Evolutionary conservation across 495 filamentous ascomycete genomes (phyloP).

Genomic region (Xylaria cubensis): DNA sequence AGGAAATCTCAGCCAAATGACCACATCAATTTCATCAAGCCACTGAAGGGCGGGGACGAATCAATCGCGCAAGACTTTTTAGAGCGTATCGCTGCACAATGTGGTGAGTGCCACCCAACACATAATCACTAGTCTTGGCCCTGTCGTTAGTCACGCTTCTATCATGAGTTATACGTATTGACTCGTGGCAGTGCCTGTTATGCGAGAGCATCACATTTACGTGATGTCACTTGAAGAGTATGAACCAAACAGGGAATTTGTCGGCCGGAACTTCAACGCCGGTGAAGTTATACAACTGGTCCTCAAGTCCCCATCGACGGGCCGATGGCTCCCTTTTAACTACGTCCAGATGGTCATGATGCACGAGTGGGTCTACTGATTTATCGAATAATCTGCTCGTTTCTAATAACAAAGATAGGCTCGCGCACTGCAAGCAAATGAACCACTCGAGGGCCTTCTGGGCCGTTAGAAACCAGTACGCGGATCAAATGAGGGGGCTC

Average conservation of each 20-base stretch:
- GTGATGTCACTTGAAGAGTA: slow-evolving; percentile 81
- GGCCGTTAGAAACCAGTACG: slow-evolving; percentile 71
- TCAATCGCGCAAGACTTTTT: slow-evolving; percentile 71
- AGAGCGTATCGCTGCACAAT: slow-evolving; percentile 78
- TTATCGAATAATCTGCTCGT: neutral
- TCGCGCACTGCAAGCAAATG: slow-evolving; percentile 86
- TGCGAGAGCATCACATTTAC: slow-evolving; percentile 69
- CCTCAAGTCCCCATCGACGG: slow-evolving; percentile 63
- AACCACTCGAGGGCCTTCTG: slow-evolving; percentile 78
- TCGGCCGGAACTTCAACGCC: slow-evolving; percentile 82
- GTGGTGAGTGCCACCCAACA: slow-evolving; percentile 47
- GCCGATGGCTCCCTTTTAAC: slow-evolving; percentile 74
- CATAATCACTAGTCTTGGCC: neutral
- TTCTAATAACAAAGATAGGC: slow-evolving; percentile 42
- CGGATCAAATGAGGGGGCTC: slow-evolving; percentile 65
- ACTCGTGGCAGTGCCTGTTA: slow-evolving; percentile 62
- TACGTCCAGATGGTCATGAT: slow-evolving; percentile 89
- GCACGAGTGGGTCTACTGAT: slow-evolving; percentile 57
- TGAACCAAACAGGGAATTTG: slow-evolving; percentile 74
- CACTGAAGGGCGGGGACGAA: slow-evolving; percentile 65
- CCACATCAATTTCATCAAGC: slow-evolving; percentile 78
- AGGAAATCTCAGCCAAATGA: slow-evolving; percentile 69
- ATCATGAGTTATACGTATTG: slow-evolving; percentile 4
- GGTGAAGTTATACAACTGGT: slow-evolving; percentile 85
- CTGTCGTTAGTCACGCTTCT: neutral